phyloP scores from a whole-genome alignment of 228 moss, liverwort and hornwort species.

The Sphagnum magellanicum region DNA sequence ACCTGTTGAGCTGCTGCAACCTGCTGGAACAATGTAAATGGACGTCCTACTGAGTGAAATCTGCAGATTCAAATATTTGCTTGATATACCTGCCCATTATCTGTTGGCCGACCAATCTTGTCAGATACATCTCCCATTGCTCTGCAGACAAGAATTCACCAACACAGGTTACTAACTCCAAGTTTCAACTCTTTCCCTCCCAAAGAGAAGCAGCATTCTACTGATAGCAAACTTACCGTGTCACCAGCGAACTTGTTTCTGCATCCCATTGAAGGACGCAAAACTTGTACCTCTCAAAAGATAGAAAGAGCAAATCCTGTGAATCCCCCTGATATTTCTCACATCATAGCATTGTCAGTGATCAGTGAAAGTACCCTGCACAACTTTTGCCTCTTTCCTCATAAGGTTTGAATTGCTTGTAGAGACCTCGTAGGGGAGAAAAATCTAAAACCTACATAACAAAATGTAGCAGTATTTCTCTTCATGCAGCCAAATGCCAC shows the following conservation, averaged over 20 bases:
- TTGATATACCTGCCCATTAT: constrained; percentile 88
- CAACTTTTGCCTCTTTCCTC: no score
- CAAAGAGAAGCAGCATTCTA: not conserved
- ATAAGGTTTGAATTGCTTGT: no score
- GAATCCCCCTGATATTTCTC: constrained; percentile 73
- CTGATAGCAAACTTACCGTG: constrained; percentile 38
- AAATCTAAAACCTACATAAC: no score
- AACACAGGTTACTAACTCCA: not conserved
- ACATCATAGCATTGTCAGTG: not conserved
- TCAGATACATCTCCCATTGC: constrained; percentile 99
- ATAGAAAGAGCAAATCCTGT: constrained; percentile 97
- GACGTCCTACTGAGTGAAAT: no score
- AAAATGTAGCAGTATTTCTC: no score
- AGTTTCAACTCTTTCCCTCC: constrained; percentile 1
- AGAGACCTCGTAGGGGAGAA: no score
- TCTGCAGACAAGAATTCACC: constrained; percentile 31
- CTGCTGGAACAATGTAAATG: no score
- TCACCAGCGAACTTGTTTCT: constrained; percentile 68
- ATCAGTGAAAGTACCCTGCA: not conserved
- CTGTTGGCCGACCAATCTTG: constrained; percentile 95
- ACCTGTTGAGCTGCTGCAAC: no score
- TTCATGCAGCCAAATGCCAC: no score
- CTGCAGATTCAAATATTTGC: no score
- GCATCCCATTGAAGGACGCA: constrained; percentile 99
- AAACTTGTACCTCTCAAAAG: constrained; percentile 96